phyloP scores from a whole-genome alignment of 345 rosid genomes.

The Camelina laxa region DNA sequence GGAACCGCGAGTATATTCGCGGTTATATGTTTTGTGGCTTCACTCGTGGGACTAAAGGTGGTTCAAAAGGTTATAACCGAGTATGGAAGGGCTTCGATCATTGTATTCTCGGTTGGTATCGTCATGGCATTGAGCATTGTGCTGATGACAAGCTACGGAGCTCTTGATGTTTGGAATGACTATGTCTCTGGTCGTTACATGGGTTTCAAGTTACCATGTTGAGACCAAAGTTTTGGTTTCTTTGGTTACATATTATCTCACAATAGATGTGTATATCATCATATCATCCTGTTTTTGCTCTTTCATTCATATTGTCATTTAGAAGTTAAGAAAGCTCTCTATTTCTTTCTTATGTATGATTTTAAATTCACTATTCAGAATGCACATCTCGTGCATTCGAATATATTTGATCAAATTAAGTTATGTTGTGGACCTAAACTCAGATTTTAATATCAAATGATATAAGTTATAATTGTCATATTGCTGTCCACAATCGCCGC shows the following conservation, averaged over 20 bases:
- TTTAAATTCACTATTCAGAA: slow-evolving; percentile 27
- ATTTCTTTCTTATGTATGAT: not conserved
- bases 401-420: slow-evolving; percentile 24
- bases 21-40: slow-evolving; percentile 63
- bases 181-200: slow-evolving; percentile 60
- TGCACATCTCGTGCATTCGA: slow-evolving; percentile 51
- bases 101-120: slow-evolving; percentile 75
- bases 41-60: slow-evolving; percentile 70
- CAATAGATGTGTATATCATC: slow-evolving; percentile 18
- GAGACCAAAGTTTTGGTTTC: slow-evolving; percentile 39
- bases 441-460: not conserved
- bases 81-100: slow-evolving; percentile 79
- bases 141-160: slow-evolving; percentile 76
- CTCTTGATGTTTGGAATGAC: slow-evolving; percentile 68
- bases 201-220: slow-evolving; percentile 81
- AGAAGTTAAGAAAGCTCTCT: slow-evolving; percentile 10
- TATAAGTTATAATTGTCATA: not conserved
- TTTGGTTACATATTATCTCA: slow-evolving; percentile 23
- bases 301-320: slow-evolving; percentile 7
- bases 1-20: slow-evolving; percentile 58
- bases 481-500: not conserved
- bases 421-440: not conserved
- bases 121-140: slow-evolving; percentile 84
- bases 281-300: slow-evolving; percentile 27
- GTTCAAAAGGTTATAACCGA: slow-evolving; percentile 62